Evolutionary conservation across 306 rosid species (phyloP).

Genomic region (Castanospermum australe): DNA sequence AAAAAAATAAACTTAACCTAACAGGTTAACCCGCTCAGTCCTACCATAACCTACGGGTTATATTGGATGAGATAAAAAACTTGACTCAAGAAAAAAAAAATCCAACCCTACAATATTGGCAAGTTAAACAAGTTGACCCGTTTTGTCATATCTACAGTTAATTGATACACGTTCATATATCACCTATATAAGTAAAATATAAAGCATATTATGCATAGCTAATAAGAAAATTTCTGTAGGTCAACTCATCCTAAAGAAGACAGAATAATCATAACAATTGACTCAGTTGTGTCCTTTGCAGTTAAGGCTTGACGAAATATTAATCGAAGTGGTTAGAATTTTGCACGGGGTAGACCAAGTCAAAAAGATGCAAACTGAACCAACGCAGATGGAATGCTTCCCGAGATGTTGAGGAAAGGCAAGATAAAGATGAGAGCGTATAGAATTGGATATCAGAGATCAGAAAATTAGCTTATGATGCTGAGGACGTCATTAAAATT

Average conservation of each 20-base stretch:
- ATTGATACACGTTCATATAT: neutral
- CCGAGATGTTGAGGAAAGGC: constrained; percentile 33
- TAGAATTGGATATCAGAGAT: constrained; percentile 47
- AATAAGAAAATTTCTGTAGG: neutral
- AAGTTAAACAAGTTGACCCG: no score
- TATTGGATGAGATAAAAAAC: no score
- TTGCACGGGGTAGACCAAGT: constrained; percentile 20
- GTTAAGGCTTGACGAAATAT: constrained; percentile 1
- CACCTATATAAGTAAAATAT: neutral
- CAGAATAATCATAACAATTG: neutral
- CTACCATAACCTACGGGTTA: no score
- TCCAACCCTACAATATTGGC: no score
- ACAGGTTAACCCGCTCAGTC: no score
- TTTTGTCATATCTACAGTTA: no score
- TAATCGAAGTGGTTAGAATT: constrained; percentile 2
- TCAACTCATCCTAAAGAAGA: neutral
- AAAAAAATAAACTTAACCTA: no score
- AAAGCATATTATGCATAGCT: neutral
- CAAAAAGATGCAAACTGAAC: neutral
- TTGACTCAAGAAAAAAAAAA: no score
- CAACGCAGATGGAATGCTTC: constrained; percentile 32
- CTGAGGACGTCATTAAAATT: constrained; percentile 49
- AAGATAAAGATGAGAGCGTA: constrained; percentile 27
- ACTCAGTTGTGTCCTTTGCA: constrained; percentile 10
- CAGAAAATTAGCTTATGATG: constrained; percentile 43